Base-by-base conservation (phyloP, 1,284 basidiomycete genomes). In the Lignosus rhinocerotis region DNA sequence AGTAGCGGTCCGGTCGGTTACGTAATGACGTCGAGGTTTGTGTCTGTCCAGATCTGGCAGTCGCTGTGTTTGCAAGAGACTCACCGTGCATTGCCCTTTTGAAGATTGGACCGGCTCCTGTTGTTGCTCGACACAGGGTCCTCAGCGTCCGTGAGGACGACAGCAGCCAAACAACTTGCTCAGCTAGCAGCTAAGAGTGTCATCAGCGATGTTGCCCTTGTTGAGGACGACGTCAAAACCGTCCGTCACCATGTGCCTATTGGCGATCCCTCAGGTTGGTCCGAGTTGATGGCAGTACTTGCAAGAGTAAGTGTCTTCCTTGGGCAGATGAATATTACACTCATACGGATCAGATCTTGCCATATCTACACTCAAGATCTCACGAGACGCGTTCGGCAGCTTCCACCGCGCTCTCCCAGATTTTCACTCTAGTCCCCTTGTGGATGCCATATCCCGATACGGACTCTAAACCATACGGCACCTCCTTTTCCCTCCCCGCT, bases 111-210 rank as follows among this genome's bases (percentile, higher is more conserved):
- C 81, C 86, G 94, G 73, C 88, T 96, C 78, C 88, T 96, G 68
- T 84, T 92, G 71, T 80, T 96, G 50, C 85, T 96, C 69, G 94
- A 96, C 74, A 92, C 92, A 45, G 95, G 94, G 49, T 94, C 94
- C 32, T 93, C 92, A 3, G 78, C 84, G 50, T 90, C 92, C 49
- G 90, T 96, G 59, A 85, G 93, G 69, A 86, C 87, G 62, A 95
- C 94, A 16, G 94, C 95, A 3, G 94, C 94, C 9, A 93, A 93
- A 70, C 95, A 97, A 73, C 83, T 97, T 44, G 95, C 93, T 1
- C 92, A 95, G 68, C 82, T 96, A 57, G 94, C 94, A 2, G 89
- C 84, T 19, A 88, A 91, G 73, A 87, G 86, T 67, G 85, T 94
- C 63, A 85, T 87, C 67, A 84, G 83, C 65, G 92, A 95, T 77